Percentiles rank a stretch among this genome's conserved stretches.
Conservation (phyloP, 805 yeast genomes). For the Monosporozyma siamensis region DNA sequence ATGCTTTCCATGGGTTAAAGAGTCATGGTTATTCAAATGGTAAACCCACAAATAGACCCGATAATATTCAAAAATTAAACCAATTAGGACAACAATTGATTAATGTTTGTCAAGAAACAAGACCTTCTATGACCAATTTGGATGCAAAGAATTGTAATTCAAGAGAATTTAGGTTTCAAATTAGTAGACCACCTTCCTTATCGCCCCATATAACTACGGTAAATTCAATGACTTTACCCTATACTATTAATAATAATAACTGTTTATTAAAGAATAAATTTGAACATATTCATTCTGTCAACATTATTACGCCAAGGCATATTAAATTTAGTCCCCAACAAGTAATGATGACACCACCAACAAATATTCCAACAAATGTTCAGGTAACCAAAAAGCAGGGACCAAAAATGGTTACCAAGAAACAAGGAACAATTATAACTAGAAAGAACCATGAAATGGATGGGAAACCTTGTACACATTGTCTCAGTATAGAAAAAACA, state of each 20-base stretch:
- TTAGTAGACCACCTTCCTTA: background rate
- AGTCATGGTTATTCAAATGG: background rate
- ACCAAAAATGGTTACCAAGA: background rate
- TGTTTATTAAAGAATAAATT: background rate
- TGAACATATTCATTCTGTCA: background rate
- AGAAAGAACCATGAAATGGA: conserved; percentile 2
- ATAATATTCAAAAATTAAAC: background rate
- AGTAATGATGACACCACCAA: background rate
- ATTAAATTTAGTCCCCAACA: background rate
- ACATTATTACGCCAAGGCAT: background rate
- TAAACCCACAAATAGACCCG: background rate
- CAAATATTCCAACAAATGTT: background rate
- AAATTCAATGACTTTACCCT: background rate
- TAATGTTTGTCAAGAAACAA: background rate
- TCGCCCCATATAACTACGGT: background rate
- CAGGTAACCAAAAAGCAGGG: background rate
- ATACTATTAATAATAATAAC: background rate
- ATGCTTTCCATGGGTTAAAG: background rate
- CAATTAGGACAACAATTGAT: background rate
- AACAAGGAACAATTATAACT: background rate
- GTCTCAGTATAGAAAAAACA: background rate
- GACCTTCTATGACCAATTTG: background rate
- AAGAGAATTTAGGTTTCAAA: background rate
- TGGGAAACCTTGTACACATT: conserved; percentile 5
- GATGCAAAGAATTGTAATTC: too few relatives aligned